Percentiles rank a stretch among this genome's conserved stretches.
These are phyloP conservation scores for Annulohypoxylon truncatum DNA, from an alignment of 2,329 filamentous ascomycete genomes.

Conservation along the genomic window DNA sequence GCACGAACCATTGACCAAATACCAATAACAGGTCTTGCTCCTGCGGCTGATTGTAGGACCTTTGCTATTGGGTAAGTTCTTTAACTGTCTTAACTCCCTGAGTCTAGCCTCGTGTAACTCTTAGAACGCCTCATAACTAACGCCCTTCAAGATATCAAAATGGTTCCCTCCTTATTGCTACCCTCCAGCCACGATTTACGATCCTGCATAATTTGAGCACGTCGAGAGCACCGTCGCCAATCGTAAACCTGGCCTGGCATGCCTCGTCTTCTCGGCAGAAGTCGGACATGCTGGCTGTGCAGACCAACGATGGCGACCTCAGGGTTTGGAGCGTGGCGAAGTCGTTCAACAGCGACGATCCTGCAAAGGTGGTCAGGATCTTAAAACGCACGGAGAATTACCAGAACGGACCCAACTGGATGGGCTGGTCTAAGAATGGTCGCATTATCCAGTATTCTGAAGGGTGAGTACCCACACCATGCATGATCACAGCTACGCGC, in stretches of 20 bases:
- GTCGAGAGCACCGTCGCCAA: constrained; percentile 83
- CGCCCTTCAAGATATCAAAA: constrained; percentile 80
- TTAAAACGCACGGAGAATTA: constrained; percentile 83
- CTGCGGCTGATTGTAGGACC: constrained; percentile 87
- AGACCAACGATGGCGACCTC: constrained; percentile 90
- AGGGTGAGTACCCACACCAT: constrained; percentile 71
- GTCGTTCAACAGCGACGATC: constrained; percentile 74
- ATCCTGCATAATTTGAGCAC: constrained; percentile 94
- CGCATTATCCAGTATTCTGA: constrained; percentile 93
- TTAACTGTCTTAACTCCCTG: constrained; percentile 2
- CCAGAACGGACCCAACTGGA: constrained; percentile 86
- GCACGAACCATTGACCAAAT: constrained; percentile 91
- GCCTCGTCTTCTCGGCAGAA: constrained; percentile 95
- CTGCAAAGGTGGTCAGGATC: constrained; percentile 88
- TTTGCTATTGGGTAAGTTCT: constrained; percentile 90
- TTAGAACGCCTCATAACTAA: constrained; percentile 31
- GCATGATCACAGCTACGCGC: constrained; percentile 53
- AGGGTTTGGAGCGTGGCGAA: constrained; percentile 98
- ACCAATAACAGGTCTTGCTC: constrained; percentile 92
- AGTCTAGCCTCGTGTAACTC: constrained; percentile 29
- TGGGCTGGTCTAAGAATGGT: constrained; percentile 98
- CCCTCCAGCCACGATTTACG: constrained; percentile 89
- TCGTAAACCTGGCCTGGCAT: constrained; percentile 92
- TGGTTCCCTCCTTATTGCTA: constrained; percentile 90
- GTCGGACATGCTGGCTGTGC: constrained; percentile 96